Evolutionary conservation across 306 rosid species (phyloP), one percentile per base, ranked within the genome.

Genomic region (Trifolium dubium): DNA sequence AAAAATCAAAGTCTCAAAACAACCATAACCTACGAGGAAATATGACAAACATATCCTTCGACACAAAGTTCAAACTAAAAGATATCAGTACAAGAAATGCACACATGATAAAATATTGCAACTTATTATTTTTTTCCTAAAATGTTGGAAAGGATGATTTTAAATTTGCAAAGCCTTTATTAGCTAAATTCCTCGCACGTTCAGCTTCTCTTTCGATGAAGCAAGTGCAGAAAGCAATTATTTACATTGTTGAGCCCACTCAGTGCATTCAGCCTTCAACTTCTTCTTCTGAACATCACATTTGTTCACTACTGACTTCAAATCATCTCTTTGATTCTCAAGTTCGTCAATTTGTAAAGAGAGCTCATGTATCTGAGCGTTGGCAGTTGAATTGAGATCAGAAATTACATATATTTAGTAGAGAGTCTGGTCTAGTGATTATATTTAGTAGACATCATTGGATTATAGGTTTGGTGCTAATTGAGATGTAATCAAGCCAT

Each of bases 181-280:
- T 12, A 11, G 64, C 64, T 3, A 29, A 30, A 29, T 9, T 58
- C 37, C 37, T 30, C 3, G 2, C 64, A 58, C 5, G 35, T 29
- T 58, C 64, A 29, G 29, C 64, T 58, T 58, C 8, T 10, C 29
- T 3, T 28, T 39, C 6, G 39, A 58, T 4, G 64, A 58, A 11
- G 64, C 64, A 29, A 58, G 64, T 28, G 12, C 46, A 8, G 46
- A 6, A 40, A 40, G 46, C 3, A 40, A 40, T 40, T 40, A 11
- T 6, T 9, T 28, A 5, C 64, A 29, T 30, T 58, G 64, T 58
- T 58, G 64, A 5, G 64, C 64, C 64, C 64, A 58, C 39, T 3
- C 37, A 29, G 39, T 29, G 15, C 64, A 58, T 58, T 58, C 64
- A 58, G 29, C 64, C 64, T 28, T 58, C 13, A 58, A 58, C 35